These are phyloP conservation scores for Hyaloperonospora arabidopsidis DNA, from an alignment of 352 stramenopile genomes.

Conservation along the genomic window DNA sequence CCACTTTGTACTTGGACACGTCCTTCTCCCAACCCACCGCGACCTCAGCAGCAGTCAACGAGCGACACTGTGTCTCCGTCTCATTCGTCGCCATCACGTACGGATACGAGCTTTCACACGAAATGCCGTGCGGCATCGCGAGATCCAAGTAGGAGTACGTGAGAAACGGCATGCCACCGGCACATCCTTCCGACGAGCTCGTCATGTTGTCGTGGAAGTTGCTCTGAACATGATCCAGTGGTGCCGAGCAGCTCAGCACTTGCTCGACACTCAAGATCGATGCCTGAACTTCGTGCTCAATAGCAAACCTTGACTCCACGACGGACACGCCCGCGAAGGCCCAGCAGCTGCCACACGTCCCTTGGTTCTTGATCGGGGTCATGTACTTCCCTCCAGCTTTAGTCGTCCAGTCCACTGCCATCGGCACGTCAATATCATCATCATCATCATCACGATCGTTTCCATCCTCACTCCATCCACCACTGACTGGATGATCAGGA, in stretches of 20 bases:
- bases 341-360: conserved; percentile 90
- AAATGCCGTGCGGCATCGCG: conserved; percentile 53
- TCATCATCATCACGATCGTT: conserved; percentile 15
- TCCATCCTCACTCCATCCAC: conserved; percentile 2
- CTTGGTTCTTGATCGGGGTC: conserved; percentile 90
- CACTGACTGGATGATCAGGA: too few relatives aligned
- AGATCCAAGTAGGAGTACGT: conserved; percentile 82
- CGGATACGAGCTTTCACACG: conserved; percentile 55
- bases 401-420: conserved; percentile 60
- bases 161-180: conserved; percentile 85
- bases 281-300: conserved; percentile 57
- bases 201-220: conserved; percentile 65
- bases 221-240: conserved; percentile 66
- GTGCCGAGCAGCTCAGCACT: conserved; percentile 66
- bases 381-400: conserved; percentile 69
- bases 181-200: conserved; percentile 74
- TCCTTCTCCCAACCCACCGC: conserved; percentile 43
- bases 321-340: conserved; percentile 76
- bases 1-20: conserved; percentile 46
- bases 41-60: conserved; percentile 25
- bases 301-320: conserved; percentile 72
- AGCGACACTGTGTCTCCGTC: conserved; percentile 34
- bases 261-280: conserved; percentile 77
- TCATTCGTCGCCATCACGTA: conserved; percentile 76
- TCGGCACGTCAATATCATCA: conserved; percentile 27